These are phyloP conservation scores for Crithidia expoeki DNA, from an alignment of 208 protist genomes.

Conservation along the genomic window DNA sequence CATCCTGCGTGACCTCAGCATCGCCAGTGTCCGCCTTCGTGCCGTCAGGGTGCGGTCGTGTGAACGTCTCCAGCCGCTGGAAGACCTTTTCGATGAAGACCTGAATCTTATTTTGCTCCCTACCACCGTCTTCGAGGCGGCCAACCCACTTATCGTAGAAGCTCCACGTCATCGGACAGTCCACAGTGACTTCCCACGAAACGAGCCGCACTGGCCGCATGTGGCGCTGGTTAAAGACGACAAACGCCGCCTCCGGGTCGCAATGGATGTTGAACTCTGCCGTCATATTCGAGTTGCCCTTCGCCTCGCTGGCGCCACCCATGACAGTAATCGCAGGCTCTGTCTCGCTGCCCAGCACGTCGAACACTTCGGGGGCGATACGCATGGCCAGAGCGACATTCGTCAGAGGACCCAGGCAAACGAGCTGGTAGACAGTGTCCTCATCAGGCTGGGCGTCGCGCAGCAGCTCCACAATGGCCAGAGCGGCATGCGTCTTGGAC, in stretches of 20 bases:
- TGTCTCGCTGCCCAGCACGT: conserved; percentile 66
- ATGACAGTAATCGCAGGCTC: conserved; percentile 76
- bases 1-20: conserved; percentile 74
- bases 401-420: conserved; percentile 75
- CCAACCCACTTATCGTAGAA: conserved; percentile 79
- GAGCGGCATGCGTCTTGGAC: conserved; percentile 51
- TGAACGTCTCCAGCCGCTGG: conserved; percentile 72
- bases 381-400: conserved; percentile 82
- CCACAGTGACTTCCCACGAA: conserved; percentile 80
- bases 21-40: conserved; percentile 76
- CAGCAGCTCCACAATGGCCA: conserved; percentile 70
- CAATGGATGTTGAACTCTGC: conserved; percentile 90
- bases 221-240: conserved; percentile 67
- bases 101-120: conserved; percentile 56
- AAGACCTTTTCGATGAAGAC: conserved; percentile 80
- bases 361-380: conserved; percentile 53
- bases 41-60: conserved; percentile 62
- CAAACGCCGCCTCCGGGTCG: conserved; percentile 84
- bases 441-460: conserved; percentile 34
- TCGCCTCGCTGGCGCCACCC: conserved; percentile 73
- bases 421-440: conserved; percentile 66
- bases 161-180: conserved; percentile 76
- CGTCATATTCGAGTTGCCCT: conserved; percentile 82
- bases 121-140: conserved; percentile 11
- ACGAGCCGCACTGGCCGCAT: conserved; percentile 68